phyloP scores from a whole-genome alignment of 1,139 yeast genomes.

The Magnusiomyces suaveolens region DNA sequence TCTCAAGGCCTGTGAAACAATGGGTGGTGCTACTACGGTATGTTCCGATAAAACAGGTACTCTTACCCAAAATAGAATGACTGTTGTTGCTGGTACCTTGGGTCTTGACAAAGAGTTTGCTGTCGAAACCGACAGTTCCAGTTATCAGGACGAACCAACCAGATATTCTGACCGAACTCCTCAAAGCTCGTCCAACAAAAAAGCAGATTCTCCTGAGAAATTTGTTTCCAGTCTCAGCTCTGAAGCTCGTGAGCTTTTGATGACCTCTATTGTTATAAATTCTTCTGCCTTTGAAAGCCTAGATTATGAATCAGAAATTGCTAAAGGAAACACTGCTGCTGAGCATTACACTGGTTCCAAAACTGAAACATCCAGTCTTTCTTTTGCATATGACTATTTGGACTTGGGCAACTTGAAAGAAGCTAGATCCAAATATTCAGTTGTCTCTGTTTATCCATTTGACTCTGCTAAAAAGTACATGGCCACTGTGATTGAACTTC shows the following conservation, averaged over 20 bases:
- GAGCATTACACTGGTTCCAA: conserved; percentile 76
- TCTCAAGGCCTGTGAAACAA: conserved; percentile 90
- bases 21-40: conserved; percentile 97
- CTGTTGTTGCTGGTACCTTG: conserved; percentile 66
- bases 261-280: conserved; percentile 61
- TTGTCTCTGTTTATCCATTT: conserved; percentile 75
- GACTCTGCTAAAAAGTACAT: conserved; percentile 93
- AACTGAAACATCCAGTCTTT: conserved; percentile 82
- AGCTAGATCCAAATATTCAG: conserved; percentile 35
- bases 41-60: conserved; percentile 98
- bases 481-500: conserved; percentile 53
- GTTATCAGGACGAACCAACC: background rate
- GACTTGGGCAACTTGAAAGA: conserved; percentile 37
- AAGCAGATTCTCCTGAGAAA: conserved; percentile 27
- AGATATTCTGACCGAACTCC: background rate
- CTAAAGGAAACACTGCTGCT: conserved; percentile 10
- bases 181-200: background rate
- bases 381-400: conserved; percentile 54
- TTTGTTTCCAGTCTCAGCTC: conserved; percentile 29
- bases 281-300: conserved; percentile 82
- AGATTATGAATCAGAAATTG: conserved; percentile 23
- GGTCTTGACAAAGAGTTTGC: conserved; percentile 40
- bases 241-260: conserved; percentile 35
- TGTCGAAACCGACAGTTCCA: conserved; percentile 7
- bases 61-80: conserved; percentile 82